These are phyloP conservation scores for Raffaelea ambrosiae DNA, from an alignment of 2,329 filamentous ascomycete genomes.

Conservation along the genomic window DNA sequence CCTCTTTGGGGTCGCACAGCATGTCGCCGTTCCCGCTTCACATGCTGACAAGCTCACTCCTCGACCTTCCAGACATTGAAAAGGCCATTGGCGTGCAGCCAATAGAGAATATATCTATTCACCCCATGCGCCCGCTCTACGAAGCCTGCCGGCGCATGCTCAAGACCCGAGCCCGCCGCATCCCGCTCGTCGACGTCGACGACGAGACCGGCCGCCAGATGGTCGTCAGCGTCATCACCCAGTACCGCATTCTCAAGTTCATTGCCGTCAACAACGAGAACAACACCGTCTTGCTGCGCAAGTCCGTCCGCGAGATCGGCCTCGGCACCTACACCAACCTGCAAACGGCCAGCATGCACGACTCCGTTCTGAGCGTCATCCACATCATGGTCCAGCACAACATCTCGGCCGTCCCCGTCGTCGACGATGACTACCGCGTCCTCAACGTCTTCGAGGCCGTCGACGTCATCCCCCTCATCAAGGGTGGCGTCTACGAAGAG, in stretches of 20 bases:
- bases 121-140: conserved; percentile 83
- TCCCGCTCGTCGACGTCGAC: conserved; percentile 87
- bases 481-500: conserved; percentile 87
- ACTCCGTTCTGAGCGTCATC: conserved; percentile 87
- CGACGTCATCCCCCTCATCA: conserved; percentile 93
- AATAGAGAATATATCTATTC: conserved; percentile 92
- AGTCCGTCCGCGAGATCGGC: conserved; percentile 73
- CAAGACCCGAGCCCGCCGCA: conserved; percentile 82
- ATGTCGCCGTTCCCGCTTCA: not conserved
- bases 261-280: conserved; percentile 86
- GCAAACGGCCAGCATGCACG: conserved; percentile 78
- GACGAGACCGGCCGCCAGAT: conserved; percentile 88
- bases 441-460: conserved; percentile 97
- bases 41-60: not conserved
- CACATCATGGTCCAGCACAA: conserved; percentile 86
- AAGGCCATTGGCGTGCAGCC: conserved; percentile 84
- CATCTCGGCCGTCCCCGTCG: conserved; percentile 89
- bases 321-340: conserved; percentile 79
- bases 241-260: conserved; percentile 98
- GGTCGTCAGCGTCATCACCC: conserved; percentile 93
- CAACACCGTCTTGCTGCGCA: conserved; percentile 81
- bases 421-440: conserved; percentile 68
- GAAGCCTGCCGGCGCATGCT: conserved; percentile 94
- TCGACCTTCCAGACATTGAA: conserved; percentile 75
- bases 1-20: not conserved